Base-by-base conservation (phyloP, 2,329 filamentous ascomycete genomes). In the Lasiodiplodia gonubiensis region DNA sequence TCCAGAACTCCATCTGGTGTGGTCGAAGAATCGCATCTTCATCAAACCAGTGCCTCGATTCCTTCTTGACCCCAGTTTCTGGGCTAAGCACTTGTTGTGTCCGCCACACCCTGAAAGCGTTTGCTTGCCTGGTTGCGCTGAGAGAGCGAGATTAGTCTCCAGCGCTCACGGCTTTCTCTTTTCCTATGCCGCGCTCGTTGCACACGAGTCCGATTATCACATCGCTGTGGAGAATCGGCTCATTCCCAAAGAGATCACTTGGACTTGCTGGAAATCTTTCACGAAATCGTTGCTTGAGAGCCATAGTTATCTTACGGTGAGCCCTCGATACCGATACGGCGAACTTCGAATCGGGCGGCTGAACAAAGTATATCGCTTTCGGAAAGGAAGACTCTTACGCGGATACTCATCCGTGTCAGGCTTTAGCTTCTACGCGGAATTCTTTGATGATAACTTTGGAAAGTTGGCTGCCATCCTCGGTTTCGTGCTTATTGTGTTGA, bases 141-240 rank as follows among this genome's bases (percentile, higher is more conserved):
- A 35, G 33, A 4, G 33, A 10, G 33, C 33, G 33, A 10, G 10
- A 4, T 10, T 35, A 10, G 33, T 10, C 33, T 5, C 10, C 5
- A 3, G 4, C 27, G 4, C 21, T 2, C 53, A 70, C 33, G 80
- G 80, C 2, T 73, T 81, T 46, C 70, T 81, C 0, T 71, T 76
- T 2, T 79, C 78, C 5, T 82, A 81, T 68, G 70, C 73, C 8
- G 79, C 76, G 72, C 74, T 82, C 12, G 72, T 82, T 30, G 55
- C 70, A 30, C 72, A 76, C 66, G 69, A 72, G 39, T 74, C 74
- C 67, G 80, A 82, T 67, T 72, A 79, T 64, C 55, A 69, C 6
- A 72, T 81, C 14, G 80, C 79, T 8, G 64, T 70, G 11, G 73
- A 77, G 1, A 14, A 64, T 10, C 55, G 71, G 12, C 71, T 82